Percentiles rank a stretch among this genome's conserved stretches.
Evolutionary conservation across 2,329 filamentous ascomycete genomes (phyloP).

Genomic region (Fusarium sarcochroum): DNA sequence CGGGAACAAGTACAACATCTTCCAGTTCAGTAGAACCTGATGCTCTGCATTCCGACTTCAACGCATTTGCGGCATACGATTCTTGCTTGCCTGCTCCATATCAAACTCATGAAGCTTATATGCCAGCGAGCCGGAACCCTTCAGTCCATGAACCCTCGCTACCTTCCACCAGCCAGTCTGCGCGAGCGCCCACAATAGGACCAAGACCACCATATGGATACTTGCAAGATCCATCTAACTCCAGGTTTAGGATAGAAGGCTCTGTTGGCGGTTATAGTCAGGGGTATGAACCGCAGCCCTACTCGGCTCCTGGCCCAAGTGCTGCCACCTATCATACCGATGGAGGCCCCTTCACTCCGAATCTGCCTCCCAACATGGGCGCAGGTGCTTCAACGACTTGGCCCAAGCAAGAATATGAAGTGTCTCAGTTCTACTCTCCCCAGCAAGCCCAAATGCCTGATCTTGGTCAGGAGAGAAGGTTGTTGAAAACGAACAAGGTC

Average conservation of each 20-base stretch:
- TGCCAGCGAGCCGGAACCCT: slow-evolving; percentile 52
- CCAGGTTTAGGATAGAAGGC: slow-evolving; percentile 41
- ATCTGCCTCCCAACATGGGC: slow-evolving; percentile 35
- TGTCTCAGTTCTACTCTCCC: slow-evolving; percentile 42
- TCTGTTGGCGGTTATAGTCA: slow-evolving; percentile 38
- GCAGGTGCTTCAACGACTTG: slow-evolving; percentile 33
- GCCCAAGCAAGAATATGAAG: slow-evolving; percentile 47
- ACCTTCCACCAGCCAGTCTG: slow-evolving; percentile 38
- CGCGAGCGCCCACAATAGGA: slow-evolving; percentile 33
- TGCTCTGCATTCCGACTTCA: slow-evolving; percentile 65
- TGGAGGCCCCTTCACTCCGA: slow-evolving; percentile 38
- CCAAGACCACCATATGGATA: slow-evolving; percentile 44
- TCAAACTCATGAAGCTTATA: slow-evolving; percentile 61
- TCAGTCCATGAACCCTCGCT: slow-evolving; percentile 39
- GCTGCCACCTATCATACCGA: slow-evolving; percentile 42
- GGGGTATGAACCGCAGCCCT: slow-evolving; percentile 41
- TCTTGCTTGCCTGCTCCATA: slow-evolving; percentile 59
- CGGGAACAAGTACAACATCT: slow-evolving; percentile 50
- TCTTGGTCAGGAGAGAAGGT: slow-evolving; percentile 40
- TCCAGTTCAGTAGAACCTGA: slow-evolving; percentile 60
- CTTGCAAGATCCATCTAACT: slow-evolving; percentile 38
- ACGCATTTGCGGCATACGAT: slow-evolving; percentile 65
- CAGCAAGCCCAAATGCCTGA: slow-evolving; percentile 42
- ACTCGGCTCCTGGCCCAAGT: slow-evolving; percentile 37
- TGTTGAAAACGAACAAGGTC: slow-evolving; percentile 45